A percentile compares a stretch with the other conserved stretches of the same genome.
Conservation (phyloP, 2,329 filamentous ascomycete genomes). For the Acrodontium crateriforme region DNA sequence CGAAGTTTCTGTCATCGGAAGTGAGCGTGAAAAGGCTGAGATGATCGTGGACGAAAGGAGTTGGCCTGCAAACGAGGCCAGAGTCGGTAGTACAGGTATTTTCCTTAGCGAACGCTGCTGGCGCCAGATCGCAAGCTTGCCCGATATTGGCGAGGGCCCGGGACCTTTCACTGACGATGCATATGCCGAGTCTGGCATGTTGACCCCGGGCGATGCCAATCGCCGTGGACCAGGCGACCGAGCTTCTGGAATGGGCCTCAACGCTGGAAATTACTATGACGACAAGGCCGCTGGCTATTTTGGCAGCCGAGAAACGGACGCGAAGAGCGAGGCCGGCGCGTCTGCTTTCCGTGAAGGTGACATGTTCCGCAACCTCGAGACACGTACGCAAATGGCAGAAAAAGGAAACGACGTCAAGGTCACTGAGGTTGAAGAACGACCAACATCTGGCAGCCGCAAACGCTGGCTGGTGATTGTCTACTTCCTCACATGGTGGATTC, state of each 20-base stretch:
- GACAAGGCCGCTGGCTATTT: slow-evolving; percentile 80
- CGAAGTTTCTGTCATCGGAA: slow-evolving; percentile 76
- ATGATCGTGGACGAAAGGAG: slow-evolving; percentile 81
- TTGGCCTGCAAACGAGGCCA: slow-evolving; percentile 85
- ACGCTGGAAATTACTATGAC: slow-evolving; percentile 47
- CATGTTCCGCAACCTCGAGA: slow-evolving; percentile 97
- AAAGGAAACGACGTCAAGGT: slow-evolving; percentile 84
- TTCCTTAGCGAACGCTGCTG: slow-evolving; percentile 94
- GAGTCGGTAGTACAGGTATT: slow-evolving; percentile 80
- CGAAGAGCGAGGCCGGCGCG: slow-evolving; percentile 77
- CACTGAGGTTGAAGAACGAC: slow-evolving; percentile 76
- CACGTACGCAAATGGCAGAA: slow-evolving; percentile 85
- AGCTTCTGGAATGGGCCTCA: slow-evolving; percentile 39
- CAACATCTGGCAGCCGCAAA: slow-evolving; percentile 66
- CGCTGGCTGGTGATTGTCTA: slow-evolving; percentile 82
- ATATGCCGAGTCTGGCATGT: slow-evolving; percentile 42
- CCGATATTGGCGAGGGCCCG: slow-evolving; percentile 44
- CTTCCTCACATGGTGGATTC: slow-evolving; percentile 71
- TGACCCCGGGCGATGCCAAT: slow-evolving; percentile 40
- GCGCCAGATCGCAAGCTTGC: slow-evolving; percentile 72
- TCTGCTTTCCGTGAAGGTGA: slow-evolving; percentile 88
- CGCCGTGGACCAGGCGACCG: slow-evolving; percentile 44
- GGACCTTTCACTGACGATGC: slow-evolving; percentile 43
- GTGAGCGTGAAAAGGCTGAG: slow-evolving; percentile 82
- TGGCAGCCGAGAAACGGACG: slow-evolving; percentile 62